Percentiles rank a stretch among this genome's conserved stretches.
Conservation (phyloP, 768 basidiomycete genomes). For the Leucosporidium scottii region DNA sequence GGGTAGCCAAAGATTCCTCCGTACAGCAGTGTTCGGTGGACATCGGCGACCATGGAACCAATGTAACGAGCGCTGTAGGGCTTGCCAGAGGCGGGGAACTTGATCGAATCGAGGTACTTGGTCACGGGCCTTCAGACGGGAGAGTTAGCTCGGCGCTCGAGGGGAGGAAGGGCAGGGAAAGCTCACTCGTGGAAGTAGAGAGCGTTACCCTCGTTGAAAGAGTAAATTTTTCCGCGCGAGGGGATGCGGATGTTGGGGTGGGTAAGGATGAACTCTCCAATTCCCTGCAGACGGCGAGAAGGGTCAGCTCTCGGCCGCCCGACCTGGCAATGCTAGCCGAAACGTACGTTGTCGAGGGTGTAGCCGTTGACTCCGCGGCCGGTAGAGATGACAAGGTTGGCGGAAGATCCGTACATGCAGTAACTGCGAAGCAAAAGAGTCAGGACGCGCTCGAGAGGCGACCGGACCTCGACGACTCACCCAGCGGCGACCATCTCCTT, state of each 20-base stretch:
- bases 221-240: constrained; percentile 93
- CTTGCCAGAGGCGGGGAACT: constrained; percentile 69
- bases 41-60: constrained; percentile 98
- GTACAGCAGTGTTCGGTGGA: constrained; percentile 89
- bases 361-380: constrained; percentile 96
- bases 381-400: constrained; percentile 90
- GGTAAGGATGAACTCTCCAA: constrained; percentile 98
- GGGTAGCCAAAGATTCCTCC: constrained; percentile 99
- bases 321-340: not conserved
- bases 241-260: constrained; percentile 97
- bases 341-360: constrained; percentile 70
- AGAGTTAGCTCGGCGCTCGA: constrained; percentile 36
- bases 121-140: constrained; percentile 80
- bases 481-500: constrained; percentile 78
- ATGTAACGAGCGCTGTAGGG: constrained; percentile 64
- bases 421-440: constrained; percentile 24
- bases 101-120: constrained; percentile 82
- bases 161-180: not conserved
- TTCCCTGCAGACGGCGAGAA: constrained; percentile 43
- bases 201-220: constrained; percentile 98
- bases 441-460: constrained; percentile 43
- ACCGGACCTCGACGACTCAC: constrained; percentile 58
- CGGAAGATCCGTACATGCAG: constrained; percentile 76
- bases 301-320: not conserved
- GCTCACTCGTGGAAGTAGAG: constrained; percentile 85